Conservation (phyloP, 306 rosid genomes). For the Vigna nakashimae region DNA sequence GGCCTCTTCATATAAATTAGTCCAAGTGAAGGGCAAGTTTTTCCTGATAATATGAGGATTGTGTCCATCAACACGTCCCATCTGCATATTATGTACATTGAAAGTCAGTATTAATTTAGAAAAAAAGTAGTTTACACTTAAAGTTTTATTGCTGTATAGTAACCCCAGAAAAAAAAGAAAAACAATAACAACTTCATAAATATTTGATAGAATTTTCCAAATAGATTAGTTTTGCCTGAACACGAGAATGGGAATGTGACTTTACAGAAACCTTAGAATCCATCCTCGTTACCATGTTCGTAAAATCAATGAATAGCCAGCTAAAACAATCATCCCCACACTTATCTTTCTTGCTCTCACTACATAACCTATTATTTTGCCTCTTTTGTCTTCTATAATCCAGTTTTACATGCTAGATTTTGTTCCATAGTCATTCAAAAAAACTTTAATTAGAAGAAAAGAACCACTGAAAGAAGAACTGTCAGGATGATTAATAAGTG, state of each 20-base stretch:
- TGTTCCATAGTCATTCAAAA: slow-evolving; percentile 4
- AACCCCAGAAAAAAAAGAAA: slow-evolving; percentile 8
- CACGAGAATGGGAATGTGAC: slow-evolving; percentile 16
- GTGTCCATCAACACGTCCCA: slow-evolving; percentile 93
- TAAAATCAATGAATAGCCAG: slow-evolving; percentile 21
- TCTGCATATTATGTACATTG: slow-evolving; percentile 58
- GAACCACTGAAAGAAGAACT: neutral
- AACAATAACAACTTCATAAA: neutral
- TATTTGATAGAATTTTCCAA: slow-evolving; percentile 9
- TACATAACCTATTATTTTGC: slow-evolving; percentile 22
- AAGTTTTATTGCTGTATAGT: slow-evolving; percentile 8
- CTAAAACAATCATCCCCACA: neutral
- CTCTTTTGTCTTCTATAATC: slow-evolving; percentile 1
- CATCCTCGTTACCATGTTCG: slow-evolving; percentile 33
- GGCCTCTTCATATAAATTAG: slow-evolving; percentile 67
- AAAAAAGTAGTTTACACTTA: neutral
- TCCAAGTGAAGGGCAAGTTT: slow-evolving; percentile 77
- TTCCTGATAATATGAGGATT: slow-evolving; percentile 67
- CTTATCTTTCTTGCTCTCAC: slow-evolving; percentile 13
- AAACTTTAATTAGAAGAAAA: slow-evolving; percentile 20
- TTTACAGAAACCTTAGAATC: slow-evolving; percentile 34
- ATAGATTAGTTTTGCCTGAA: neutral
- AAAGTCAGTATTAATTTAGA: slow-evolving; percentile 20
- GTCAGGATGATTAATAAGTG: slow-evolving; percentile 1
- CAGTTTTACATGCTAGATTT: slow-evolving; percentile 25